phyloP scores from a whole-genome alignment of 176 grass and related monocot species.

The Eremochloa ophiuroides region DNA sequence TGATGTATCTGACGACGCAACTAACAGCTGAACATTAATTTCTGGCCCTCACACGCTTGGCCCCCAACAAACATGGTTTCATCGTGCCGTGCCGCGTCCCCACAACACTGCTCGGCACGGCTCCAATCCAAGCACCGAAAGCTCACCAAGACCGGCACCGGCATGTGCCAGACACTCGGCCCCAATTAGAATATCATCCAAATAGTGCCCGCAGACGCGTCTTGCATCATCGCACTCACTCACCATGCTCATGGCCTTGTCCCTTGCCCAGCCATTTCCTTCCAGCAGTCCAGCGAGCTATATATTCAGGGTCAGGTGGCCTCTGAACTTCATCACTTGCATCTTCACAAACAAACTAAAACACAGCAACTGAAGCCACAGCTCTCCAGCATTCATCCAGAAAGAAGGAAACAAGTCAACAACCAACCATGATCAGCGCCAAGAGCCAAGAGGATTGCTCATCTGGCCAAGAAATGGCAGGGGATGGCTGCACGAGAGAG shows the following conservation, averaged over 20 bases:
- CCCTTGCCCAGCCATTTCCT: not conserved
- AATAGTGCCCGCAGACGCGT: not conserved
- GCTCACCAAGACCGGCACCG: not conserved
- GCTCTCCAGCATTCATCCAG: not conserved
- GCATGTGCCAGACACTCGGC: not conserved
- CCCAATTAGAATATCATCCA: not conserved
- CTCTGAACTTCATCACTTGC: not conserved
- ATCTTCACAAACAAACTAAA: not conserved
- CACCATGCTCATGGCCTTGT: not conserved
- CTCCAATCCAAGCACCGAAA: not conserved
- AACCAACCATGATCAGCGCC: slow-evolving; percentile 36
- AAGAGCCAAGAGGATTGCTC: slow-evolving; percentile 51
- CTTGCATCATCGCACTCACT: not conserved
- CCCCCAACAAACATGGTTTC: not conserved
- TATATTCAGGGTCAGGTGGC: not conserved
- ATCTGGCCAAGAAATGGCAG: slow-evolving; percentile 62
- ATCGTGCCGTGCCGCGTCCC: not conserved
- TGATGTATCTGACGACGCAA: not conserved
- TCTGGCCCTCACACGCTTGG: not conserved
- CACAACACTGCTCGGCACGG: not conserved
- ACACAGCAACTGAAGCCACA: not conserved
- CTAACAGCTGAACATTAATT: no score
- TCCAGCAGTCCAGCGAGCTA: not conserved
- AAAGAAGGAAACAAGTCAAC: not conserved
- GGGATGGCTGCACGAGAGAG: slow-evolving; percentile 23